phyloP scores from a whole-genome alignment of 108 stramenopile genomes.

The Skeletonema grethae region DNA sequence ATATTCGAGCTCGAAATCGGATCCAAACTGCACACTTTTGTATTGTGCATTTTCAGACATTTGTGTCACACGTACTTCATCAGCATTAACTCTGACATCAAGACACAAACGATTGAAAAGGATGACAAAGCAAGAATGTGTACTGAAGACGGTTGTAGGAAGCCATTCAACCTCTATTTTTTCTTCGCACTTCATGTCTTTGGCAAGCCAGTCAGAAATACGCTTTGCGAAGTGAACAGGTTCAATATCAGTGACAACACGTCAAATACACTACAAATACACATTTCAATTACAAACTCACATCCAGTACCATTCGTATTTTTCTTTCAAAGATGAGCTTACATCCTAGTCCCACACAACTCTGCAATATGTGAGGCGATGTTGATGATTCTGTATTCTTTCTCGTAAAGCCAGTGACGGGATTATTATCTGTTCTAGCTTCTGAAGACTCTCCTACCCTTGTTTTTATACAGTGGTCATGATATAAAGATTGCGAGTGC shows the following conservation, averaged over 20 bases:
- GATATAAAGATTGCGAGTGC: conserved; percentile 82
- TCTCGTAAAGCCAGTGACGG: conserved; percentile 44
- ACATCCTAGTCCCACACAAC: conserved; percentile 69
- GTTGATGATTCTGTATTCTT: conserved; percentile 46
- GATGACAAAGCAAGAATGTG: conserved; percentile 65
- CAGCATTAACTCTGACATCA: conserved; percentile 65
- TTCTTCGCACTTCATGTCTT: conserved; percentile 26
- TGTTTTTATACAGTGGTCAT: conserved; percentile 68
- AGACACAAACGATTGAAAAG: conserved; percentile 43
- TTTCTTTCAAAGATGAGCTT: conserved; percentile 80
- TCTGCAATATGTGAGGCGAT: conserved; percentile 67
- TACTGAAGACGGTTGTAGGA: conserved; percentile 72
- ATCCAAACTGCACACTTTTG: conserved; percentile 65
- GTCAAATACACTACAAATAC: not conserved
- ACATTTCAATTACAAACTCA: conserved; percentile 20
- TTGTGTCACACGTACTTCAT: conserved; percentile 62
- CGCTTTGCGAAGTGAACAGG: conserved; percentile 9
- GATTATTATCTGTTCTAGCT: conserved; percentile 26
- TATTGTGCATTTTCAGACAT: conserved; percentile 46
- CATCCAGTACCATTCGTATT: conserved; percentile 52
- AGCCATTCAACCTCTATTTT: conserved; percentile 70
- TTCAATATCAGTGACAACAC: not conserved
- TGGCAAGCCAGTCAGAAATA: conserved; percentile 52
- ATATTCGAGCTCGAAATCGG: conserved; percentile 74
- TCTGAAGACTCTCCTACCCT: conserved; percentile 7